These are phyloP conservation scores for Colletotrichum ledebouriae DNA, from an alignment of 2,329 filamentous ascomycete genomes.

Conservation along the genomic window DNA sequence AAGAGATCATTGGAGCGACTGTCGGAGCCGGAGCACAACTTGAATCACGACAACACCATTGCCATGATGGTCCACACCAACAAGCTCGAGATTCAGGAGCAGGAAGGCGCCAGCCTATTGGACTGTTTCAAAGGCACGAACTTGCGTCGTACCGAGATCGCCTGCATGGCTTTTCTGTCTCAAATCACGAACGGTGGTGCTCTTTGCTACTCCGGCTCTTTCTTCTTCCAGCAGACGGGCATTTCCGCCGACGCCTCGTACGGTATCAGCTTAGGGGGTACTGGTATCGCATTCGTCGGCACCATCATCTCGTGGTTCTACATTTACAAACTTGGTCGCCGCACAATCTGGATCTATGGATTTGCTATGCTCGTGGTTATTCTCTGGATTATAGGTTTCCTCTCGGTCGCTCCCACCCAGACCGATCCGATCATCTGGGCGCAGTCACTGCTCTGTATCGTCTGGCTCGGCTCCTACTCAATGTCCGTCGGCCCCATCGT, in stretches of 20 bases:
- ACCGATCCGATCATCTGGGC: slow-evolving; percentile 53
- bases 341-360: slow-evolving; percentile 58
- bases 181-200: slow-evolving; percentile 59
- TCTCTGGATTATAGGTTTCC: slow-evolving; percentile 59
- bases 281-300: slow-evolving; percentile 58
- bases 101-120: slow-evolving; percentile 54
- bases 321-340: slow-evolving; percentile 57
- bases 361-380: slow-evolving; percentile 54
- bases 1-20: slow-evolving; percentile 51
- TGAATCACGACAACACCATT: slow-evolving; percentile 54
- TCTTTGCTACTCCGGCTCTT: slow-evolving; percentile 58
- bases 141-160: slow-evolving; percentile 60
- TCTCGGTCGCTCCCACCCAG: slow-evolving; percentile 55
- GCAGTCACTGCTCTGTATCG: slow-evolving; percentile 57
- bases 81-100: slow-evolving; percentile 59
- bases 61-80: slow-evolving; percentile 61
- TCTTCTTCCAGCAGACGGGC: slow-evolving; percentile 63
- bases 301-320: slow-evolving; percentile 59
- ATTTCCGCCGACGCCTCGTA: slow-evolving; percentile 54
- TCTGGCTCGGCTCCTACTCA: slow-evolving; percentile 60
- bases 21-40: slow-evolving; percentile 48
- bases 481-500: slow-evolving; percentile 60
- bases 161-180: slow-evolving; percentile 56
- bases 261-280: slow-evolving; percentile 58
- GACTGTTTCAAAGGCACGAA: slow-evolving; percentile 65